Evolutionary conservation across 106 monocot species (phyloP).

Genomic region (Allium cepa): DNA sequence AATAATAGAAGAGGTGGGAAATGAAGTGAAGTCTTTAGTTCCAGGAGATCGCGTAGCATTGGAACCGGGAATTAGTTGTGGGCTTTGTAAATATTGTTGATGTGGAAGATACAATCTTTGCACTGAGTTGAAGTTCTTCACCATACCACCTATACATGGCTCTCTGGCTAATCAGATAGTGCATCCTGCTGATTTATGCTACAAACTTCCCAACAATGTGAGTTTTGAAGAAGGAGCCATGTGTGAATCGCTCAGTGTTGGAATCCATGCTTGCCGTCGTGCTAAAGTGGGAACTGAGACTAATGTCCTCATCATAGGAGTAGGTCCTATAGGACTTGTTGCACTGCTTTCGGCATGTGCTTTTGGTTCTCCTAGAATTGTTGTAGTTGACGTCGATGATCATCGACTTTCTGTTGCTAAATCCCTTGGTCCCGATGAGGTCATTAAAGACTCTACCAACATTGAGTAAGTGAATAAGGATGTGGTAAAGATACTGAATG

Average conservation of each 20-base stretch:
- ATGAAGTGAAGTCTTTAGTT: constrained; percentile 57
- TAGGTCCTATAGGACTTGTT: constrained; percentile 94
- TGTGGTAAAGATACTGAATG: constrained; percentile 41
- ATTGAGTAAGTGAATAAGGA: constrained; percentile 60
- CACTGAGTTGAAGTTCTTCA: constrained; percentile 93
- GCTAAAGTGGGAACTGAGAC: constrained; percentile 71
- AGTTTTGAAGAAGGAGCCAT: constrained; percentile 96
- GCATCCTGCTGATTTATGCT: constrained; percentile 84
- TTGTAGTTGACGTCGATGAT: constrained; percentile 72
- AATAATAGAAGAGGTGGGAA: constrained; percentile 89
- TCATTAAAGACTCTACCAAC: constrained; percentile 58
- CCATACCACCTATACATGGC: constrained; percentile 83
- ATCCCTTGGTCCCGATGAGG: constrained; percentile 74
- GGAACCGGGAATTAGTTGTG: constrained; percentile 91
- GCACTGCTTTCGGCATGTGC: constrained; percentile 85
- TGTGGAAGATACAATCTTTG: constrained; percentile 92
- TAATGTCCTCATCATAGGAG: constrained; percentile 81
- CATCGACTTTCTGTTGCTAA: constrained; percentile 75
- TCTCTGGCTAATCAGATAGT: constrained; percentile 92
- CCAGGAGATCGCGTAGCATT: constrained; percentile 82
- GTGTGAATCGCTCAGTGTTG: constrained; percentile 99
- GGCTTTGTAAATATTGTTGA: constrained; percentile 72
- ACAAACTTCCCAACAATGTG: constrained; percentile 86
- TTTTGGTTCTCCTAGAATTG: constrained; percentile 76
- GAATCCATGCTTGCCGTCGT: constrained; percentile 81